These are phyloP conservation scores for Thymus mandschuricus DNA, from an alignment of 257 asterid genomes.

Conservation along the genomic window DNA sequence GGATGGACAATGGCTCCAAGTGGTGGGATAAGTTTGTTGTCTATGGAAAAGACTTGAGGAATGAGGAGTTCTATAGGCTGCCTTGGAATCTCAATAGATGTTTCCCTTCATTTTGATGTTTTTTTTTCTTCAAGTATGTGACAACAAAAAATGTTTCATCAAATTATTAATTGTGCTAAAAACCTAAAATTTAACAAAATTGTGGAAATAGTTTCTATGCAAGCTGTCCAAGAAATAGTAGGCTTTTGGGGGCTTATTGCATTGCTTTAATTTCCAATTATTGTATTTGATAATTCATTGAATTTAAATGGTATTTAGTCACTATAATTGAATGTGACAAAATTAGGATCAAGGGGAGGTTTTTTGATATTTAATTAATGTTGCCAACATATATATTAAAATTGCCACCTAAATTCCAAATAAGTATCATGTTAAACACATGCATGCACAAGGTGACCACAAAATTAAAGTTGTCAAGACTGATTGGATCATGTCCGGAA, in stretches of 20 bases:
- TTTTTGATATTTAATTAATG: background rate
- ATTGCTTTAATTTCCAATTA: slow-evolving; percentile 5
- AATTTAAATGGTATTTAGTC: slow-evolving; percentile 22
- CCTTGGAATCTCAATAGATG: slow-evolving; percentile 63
- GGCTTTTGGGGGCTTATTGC: background rate
- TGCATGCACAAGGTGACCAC: slow-evolving; percentile 32
- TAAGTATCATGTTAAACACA: slow-evolving; percentile 31
- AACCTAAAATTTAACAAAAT: too few species aligned
- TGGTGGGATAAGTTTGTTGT: slow-evolving; percentile 73
- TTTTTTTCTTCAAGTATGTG: background rate
- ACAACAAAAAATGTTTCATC: too few species aligned
- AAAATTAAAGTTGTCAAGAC: slow-evolving; percentile 10
- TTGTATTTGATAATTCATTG: slow-evolving; percentile 26
- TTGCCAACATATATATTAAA: slow-evolving; percentile 8
- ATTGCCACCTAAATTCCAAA: slow-evolving; percentile 31
- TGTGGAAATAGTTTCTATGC: too few species aligned
- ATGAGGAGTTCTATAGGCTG: slow-evolving; percentile 57
- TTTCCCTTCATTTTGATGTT: slow-evolving; percentile 56
- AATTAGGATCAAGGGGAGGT: slow-evolving; percentile 28
- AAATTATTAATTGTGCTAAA: too few species aligned
- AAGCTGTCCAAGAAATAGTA: too few species aligned
- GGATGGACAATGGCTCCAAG: slow-evolving; percentile 56
- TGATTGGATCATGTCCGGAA: background rate
- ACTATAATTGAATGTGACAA: slow-evolving; percentile 28
- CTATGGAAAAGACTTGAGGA: slow-evolving; percentile 65